phyloP scores from a whole-genome alignment of 176 grass and related monocot species.

The Echinochloa phyllopogon region DNA sequence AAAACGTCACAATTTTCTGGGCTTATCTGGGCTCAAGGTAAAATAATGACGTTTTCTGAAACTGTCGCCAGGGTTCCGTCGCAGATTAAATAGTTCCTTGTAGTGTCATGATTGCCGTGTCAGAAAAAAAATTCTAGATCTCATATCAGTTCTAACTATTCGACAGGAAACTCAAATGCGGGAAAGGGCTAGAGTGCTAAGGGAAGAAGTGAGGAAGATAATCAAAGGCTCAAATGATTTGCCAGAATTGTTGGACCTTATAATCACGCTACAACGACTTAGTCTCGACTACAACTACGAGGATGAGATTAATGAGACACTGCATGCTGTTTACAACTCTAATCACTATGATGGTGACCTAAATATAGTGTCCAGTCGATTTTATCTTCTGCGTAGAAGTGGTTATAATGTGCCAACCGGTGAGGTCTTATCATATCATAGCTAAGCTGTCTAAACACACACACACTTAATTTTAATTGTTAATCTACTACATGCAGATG shows the following conservation, averaged over 20 bases:
- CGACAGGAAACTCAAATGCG: constrained; percentile 12
- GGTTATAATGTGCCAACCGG: constrained; percentile 40
- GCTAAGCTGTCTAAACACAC: not conserved
- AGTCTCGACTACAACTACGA: constrained; percentile 36
- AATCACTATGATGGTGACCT: not conserved
- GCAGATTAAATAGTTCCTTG: too few species aligned
- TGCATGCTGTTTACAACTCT: constrained; percentile 20
- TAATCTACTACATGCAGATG: not conserved
- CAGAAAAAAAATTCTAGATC: too few species aligned
- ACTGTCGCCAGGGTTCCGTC: too few species aligned
- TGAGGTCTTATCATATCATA: not conserved
- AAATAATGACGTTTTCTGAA: too few species aligned
- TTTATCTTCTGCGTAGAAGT: constrained; percentile 42
- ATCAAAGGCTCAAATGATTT: not conserved
- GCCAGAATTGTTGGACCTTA: constrained; percentile 14
- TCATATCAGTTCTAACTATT: not conserved
- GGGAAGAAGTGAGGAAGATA: constrained; percentile 28
- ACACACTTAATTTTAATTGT: not conserved
- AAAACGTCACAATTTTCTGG: too few species aligned
- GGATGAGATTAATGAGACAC: constrained; percentile 23
- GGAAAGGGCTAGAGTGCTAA: not conserved
- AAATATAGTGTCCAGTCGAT: constrained; percentile 20
- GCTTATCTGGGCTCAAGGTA: too few species aligned
- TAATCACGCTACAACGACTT: constrained; percentile 38
- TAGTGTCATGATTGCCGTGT: not conserved